Evolutionary conservation across 2,329 filamentous ascomycete species (phyloP), one percentile per base, ranked within the genome.

Genomic region (Claviceps pusilla): DNA sequence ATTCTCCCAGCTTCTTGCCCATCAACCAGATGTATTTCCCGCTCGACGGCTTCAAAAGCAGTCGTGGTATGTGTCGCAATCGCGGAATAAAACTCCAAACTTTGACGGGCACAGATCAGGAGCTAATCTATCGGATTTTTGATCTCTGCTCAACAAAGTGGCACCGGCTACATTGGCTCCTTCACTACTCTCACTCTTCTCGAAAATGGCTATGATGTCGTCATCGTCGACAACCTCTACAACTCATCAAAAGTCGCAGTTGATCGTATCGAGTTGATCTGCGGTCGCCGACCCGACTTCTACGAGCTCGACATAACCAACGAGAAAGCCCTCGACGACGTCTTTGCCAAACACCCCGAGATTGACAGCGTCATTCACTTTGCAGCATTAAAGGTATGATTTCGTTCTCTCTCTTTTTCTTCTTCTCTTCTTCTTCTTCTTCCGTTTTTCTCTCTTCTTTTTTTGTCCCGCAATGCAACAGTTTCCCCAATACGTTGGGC

Each of bases 291-390:
- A 60, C 89, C 93, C 55, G 74, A 76, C 57, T 96, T 96, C 71
- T 83, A 89, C 76, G 75, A 95, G 70, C 75, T 83, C 66, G 93
- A 98, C 72, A 80, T 98, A 64, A 96, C 89, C 62, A 81, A 96
- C 66, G 86, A 93, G 70, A 78, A 79, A 58, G 86, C 77, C 12
- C 78, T 98, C 56, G 88, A 96, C 68, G 83, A 84, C 64, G 86
- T 97, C 63, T 96, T 98, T 67, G 76, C 80, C 59, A 86, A 86
- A 66, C 86, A 97, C 72, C 89, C 90, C 52, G 85, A 88, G 65
- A 96, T 98, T 66, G 89, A 96, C 78, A 95, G 88, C 68, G 93
- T 97, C 60, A 97, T 98, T 65, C 93, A 98, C 77, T 98, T 98
- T 68, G 94, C 93, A 59, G 93, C 93, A 29, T 79, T 98, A 62